Conservation (phyloP, 495 filamentous ascomycete species). For the Rusavskia elegans region DNA sequence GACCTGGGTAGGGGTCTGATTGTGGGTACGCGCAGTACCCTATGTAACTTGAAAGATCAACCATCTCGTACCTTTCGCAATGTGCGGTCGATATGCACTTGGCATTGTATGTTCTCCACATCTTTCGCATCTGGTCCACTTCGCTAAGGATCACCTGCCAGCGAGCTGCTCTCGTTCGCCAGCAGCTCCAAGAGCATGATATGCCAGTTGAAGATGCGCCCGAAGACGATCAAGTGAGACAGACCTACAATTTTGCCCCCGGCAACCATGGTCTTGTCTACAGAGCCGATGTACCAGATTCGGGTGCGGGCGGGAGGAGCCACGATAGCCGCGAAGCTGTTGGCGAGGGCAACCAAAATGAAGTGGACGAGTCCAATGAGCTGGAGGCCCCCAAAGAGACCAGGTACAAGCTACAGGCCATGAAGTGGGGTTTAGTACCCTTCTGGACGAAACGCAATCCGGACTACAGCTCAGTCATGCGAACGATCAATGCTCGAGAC, state of each 20-base stretch:
- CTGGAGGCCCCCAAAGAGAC: constrained; percentile 17
- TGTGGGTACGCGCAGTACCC: too few species aligned
- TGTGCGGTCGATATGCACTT: constrained; percentile 82
- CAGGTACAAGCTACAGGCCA: constrained; percentile 73
- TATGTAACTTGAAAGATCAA: too few species aligned
- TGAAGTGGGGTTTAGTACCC: constrained; percentile 87
- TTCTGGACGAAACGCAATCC: constrained; percentile 82
- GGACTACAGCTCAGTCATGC: constrained; percentile 58
- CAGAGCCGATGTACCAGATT: constrained; percentile 51
- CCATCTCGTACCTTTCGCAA: constrained; percentile 15
- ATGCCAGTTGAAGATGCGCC: constrained; percentile 68
- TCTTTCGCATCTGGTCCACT: not conserved
- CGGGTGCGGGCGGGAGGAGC: constrained; percentile 26
- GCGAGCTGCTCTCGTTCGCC: constrained; percentile 50
- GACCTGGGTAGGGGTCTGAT: too few species aligned
- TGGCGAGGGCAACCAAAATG: constrained; percentile 8
- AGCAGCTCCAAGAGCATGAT: constrained; percentile 51
- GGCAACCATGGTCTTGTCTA: constrained; percentile 77
- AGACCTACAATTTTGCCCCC: constrained; percentile 87
- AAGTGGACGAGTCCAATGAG: constrained; percentile 3
- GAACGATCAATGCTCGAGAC: constrained; percentile 90
- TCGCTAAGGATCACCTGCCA: constrained; percentile 12
- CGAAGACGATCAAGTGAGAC: constrained; percentile 54
- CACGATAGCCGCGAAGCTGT: constrained; percentile 14
- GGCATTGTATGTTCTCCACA: constrained; percentile 38